phyloP scores from a whole-genome alignment of 257 asterid species.

The Oldenlandia corymbosa region DNA sequence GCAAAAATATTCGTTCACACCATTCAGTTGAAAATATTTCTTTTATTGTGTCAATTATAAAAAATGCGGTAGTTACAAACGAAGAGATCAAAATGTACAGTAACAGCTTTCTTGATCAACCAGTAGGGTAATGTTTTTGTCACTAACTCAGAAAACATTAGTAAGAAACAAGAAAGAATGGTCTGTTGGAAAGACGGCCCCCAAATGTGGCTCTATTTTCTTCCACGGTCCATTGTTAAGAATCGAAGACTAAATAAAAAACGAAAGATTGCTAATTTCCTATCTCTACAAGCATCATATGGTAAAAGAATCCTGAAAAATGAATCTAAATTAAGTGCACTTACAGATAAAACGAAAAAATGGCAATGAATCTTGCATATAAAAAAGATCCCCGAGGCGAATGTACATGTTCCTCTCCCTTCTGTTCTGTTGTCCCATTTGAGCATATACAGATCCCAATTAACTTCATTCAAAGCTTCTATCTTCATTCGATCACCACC shows the following conservation, averaged over 20 bases:
- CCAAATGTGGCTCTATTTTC: not conserved
- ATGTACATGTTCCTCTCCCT: slow-evolving; percentile 6
- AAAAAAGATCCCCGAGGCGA: slow-evolving; percentile 21
- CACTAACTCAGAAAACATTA: too few relatives aligned
- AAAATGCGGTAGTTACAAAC: too few relatives aligned
- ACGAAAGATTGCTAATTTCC: too few relatives aligned
- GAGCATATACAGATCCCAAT: slow-evolving; percentile 32
- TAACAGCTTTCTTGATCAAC: too few relatives aligned
- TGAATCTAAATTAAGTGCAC: not conserved
- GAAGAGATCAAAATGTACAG: too few relatives aligned
- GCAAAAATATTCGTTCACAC: too few relatives aligned
- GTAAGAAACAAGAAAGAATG: not conserved
- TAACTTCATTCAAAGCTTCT: too few relatives aligned
- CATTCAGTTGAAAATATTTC: too few relatives aligned
- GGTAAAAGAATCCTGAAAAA: not conserved
- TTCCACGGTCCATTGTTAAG: not conserved
- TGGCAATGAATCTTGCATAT: slow-evolving; percentile 20
- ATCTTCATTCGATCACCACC: slow-evolving; percentile 12
- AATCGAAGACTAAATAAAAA: not conserved
- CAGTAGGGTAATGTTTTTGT: too few relatives aligned
- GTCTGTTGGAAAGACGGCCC: not conserved
- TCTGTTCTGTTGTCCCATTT: slow-evolving; percentile 12
- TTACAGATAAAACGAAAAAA: not conserved
- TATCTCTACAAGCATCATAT: not conserved
- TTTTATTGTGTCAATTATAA: too few relatives aligned